phyloP scores from a whole-genome alignment of 2,329 filamentous ascomycete species.

The Pestalotiopsis sp. region DNA sequence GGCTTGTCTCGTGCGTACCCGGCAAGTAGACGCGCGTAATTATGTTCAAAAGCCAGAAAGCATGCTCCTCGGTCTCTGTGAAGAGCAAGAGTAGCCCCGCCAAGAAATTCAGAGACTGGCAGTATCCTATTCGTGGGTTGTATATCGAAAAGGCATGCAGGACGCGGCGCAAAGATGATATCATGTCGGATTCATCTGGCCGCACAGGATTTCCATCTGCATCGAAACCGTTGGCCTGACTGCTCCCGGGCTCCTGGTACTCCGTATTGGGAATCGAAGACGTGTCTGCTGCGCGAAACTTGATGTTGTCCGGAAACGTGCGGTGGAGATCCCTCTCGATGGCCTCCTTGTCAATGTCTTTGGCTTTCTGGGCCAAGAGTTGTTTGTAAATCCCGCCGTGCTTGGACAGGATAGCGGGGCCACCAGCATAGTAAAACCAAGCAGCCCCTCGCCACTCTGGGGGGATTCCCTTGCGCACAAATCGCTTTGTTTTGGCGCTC shows the following conservation, averaged over 20 bases:
- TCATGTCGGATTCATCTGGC: conserved; percentile 71
- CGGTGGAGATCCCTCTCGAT: conserved; percentile 93
- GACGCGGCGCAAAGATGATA: conserved; percentile 80
- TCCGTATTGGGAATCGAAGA: conserved; percentile 32
- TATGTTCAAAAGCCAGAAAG: conserved; percentile 91
- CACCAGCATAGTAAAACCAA: conserved; percentile 96
- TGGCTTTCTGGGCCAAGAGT: conserved; percentile 66
- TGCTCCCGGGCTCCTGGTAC: conserved; percentile 35
- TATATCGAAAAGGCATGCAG: conserved; percentile 89
- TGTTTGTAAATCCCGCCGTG: conserved; percentile 77
- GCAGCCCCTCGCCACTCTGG: conserved; percentile 93
- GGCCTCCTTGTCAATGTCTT: conserved; percentile 78
- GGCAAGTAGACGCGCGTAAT: conserved; percentile 88
- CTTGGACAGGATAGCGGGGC: conserved; percentile 75
- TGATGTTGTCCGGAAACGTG: conserved; percentile 92
- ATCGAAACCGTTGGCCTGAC: conserved; percentile 38
- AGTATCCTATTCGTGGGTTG: conserved; percentile 91
- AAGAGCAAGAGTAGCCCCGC: conserved; percentile 89
- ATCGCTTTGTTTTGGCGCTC: conserved; percentile 83
- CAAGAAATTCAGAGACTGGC: conserved; percentile 93
- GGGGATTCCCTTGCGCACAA: conserved; percentile 90
- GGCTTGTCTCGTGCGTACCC: conserved; percentile 85
- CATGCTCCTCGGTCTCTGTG: conserved; percentile 83
- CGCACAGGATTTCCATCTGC: conserved; percentile 28
- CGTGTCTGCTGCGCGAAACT: conserved; percentile 69